Evolutionary conservation across 2,329 filamentous ascomycete genomes (phyloP).

Genomic region (Orbilia ellipsospora): DNA sequence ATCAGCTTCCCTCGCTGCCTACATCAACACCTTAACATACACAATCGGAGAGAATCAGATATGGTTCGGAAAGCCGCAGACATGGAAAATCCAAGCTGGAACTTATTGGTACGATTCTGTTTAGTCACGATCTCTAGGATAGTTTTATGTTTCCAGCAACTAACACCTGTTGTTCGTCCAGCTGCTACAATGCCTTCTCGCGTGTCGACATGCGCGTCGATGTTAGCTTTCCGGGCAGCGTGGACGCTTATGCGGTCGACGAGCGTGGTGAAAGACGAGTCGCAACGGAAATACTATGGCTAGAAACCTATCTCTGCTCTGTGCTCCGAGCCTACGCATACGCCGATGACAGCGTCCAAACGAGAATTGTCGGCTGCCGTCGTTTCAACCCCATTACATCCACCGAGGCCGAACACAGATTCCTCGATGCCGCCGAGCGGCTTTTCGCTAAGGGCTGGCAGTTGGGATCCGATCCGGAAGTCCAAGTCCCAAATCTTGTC

Average conservation of each 20-base stretch:
- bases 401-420: slow-evolving; percentile 97
- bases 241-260: slow-evolving; percentile 97
- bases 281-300: slow-evolving; percentile 91
- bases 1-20: slow-evolving; percentile 93
- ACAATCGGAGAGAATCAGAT: slow-evolving; percentile 66
- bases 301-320: slow-evolving; percentile 96
- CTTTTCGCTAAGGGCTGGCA: slow-evolving; percentile 97
- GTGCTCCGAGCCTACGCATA: slow-evolving; percentile 95
- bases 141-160: background rate
- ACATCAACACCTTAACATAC: slow-evolving; percentile 97
- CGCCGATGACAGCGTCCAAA: slow-evolving; percentile 93
- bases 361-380: slow-evolving; percentile 96
- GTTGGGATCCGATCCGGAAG: slow-evolving; percentile 93
- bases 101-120: slow-evolving; percentile 78
- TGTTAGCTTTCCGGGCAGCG: slow-evolving; percentile 93
- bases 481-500: slow-evolving; percentile 96
- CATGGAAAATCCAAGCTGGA: slow-evolving; percentile 84
- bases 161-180: slow-evolving; percentile 59
- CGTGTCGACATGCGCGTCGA: slow-evolving; percentile 98
- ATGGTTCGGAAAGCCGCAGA: slow-evolving; percentile 59
- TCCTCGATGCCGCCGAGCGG: slow-evolving; percentile 91
- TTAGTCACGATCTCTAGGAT: no score
- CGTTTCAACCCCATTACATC: slow-evolving; percentile 97
- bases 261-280: slow-evolving; percentile 89
- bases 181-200: slow-evolving; percentile 99